Percentiles rank a stretch among this genome's conserved stretches.
phyloP scores from a whole-genome alignment of 192 early-diverging fungal species.

The Mortierella hygrophila region DNA sequence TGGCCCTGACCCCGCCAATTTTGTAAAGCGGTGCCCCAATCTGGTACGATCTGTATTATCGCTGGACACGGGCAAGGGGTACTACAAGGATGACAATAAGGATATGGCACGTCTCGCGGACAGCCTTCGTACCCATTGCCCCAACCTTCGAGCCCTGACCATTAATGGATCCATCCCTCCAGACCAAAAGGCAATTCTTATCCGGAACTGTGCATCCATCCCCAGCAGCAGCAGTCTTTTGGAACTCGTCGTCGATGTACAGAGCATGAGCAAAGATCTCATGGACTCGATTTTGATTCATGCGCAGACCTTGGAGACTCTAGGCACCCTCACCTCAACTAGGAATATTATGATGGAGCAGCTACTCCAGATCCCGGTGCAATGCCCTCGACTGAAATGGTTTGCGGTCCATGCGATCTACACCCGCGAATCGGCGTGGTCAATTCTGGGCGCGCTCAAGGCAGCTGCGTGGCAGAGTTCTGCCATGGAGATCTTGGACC shows the following conservation, averaged over 20 bases:
- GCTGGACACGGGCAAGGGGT: background rate
- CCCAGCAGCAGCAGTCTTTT: background rate
- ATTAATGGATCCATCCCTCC: background rate
- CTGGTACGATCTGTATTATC: background rate
- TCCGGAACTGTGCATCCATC: background rate
- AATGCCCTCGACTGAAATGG: no score
- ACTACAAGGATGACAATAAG: background rate
- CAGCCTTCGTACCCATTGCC: background rate
- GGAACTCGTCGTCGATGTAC: background rate
- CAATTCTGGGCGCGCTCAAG: no score
- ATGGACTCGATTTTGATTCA: background rate
- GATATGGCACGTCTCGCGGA: background rate
- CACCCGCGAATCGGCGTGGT: no score
- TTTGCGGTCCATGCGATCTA: no score
- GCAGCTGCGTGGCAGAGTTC: no score
- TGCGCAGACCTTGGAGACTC: no score
- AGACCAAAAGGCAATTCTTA: background rate
- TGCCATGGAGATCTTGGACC: no score
- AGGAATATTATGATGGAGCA: no score
- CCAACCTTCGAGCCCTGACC: background rate
- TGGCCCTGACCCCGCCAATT: background rate
- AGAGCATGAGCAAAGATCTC: background rate
- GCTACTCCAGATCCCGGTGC: no score
- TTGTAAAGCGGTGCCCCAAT: background rate
- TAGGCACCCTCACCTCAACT: no score